Evolutionary conservation across 345 rosid genomes (phyloP), one percentile per base, ranked within the genome.

Genomic region (Gossypium australe): DNA sequence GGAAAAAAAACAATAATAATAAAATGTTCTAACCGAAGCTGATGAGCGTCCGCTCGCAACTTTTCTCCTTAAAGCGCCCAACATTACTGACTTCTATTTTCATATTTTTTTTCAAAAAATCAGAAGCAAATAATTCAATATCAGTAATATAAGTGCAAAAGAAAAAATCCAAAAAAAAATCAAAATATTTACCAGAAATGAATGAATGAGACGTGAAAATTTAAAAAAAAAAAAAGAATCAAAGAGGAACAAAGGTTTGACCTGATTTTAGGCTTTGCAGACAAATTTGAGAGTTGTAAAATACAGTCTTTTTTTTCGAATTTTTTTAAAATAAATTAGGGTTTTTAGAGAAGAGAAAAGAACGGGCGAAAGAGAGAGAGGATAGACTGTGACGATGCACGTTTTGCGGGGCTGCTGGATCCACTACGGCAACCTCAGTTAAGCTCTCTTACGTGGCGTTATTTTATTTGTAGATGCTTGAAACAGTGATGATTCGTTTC

Each of bases 41-140:
- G 83, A 80, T 45, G 82, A 83, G 83, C 88, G 75, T 79, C 88
- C 80, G 75, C 49, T 59, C 14, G 72, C 74, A 63, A 81, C 88
- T 74, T 81, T 80, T 77, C 86, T 78, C 56, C 84, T 61, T 29
- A 82, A 64, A 74, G 84, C 79, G 56, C 86, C 83, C 72, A 82
- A 71, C 88, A 66, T 44, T 79, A 72, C 78, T 71, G 82, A 9
- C 51, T 65, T 9, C 60, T 56, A 3, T 56, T 56, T 55, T n/a
- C 11, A 43, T 5, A 4, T 67, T 68, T 48, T 24, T 71, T 57
- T 20, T 20, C 20, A 52, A 27, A 34, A 60, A 62, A 73, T 27
- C 56, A 67, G 41, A 48, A 48, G 43, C 13, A 48, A 18, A 56
- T 55, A 56, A 20, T 18, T 55, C 34, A 45, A 47, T 11, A 16